Conservation (phyloP, 2,329 filamentous ascomycete genomes). For the Lasiodiplodia citricola region DNA sequence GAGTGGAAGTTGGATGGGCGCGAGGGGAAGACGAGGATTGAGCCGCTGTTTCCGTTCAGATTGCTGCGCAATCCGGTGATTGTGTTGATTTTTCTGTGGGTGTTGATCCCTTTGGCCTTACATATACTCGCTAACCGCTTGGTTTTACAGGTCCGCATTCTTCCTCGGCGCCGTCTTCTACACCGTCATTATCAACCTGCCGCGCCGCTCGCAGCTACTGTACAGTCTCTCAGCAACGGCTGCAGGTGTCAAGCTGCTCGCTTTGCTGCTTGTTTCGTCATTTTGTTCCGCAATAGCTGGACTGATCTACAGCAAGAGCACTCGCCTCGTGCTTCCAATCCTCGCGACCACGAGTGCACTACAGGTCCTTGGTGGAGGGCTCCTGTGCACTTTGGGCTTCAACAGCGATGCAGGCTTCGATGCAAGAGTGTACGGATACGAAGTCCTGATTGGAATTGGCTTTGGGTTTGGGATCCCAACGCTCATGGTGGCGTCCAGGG, state of each 20-base stretch:
- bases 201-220: background rate
- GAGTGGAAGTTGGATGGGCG: background rate
- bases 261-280: background rate
- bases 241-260: background rate
- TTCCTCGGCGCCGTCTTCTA: background rate
- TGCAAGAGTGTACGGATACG: background rate
- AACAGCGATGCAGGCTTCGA: background rate
- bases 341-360: background rate
- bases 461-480: background rate
- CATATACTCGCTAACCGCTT: no score
- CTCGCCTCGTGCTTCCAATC: background rate
- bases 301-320: background rate
- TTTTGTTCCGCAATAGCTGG: background rate
- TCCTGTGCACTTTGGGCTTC: background rate
- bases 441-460: background rate
- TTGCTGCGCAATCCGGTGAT: background rate
- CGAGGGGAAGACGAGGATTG: background rate
- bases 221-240: background rate
- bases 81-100: background rate
- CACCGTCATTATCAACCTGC: background rate
- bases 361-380: background rate
- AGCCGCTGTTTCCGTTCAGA: background rate
- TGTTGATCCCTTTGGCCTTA: no score
- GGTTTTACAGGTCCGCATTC: background rate
- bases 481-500: background rate